Evolutionary conservation across 148 eudicot genomes (phyloP), one percentile per base, ranked within the genome.

Genomic region (Oxyria digyna): DNA sequence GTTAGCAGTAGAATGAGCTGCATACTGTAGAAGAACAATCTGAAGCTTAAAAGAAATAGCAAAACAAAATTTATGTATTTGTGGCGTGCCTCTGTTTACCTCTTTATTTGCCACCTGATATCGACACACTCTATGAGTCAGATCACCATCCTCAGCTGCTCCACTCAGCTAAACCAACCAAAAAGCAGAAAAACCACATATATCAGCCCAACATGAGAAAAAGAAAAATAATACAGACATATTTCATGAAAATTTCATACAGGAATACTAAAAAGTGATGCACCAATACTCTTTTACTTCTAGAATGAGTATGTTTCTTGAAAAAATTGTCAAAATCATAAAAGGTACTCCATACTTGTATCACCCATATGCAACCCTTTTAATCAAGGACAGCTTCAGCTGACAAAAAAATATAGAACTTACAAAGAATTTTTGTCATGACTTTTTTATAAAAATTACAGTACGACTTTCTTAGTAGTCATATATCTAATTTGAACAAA

Each of bases 61-160:
- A 57, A 57, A 26, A 24, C 35, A 27, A n/a, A 2, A 57, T 57
- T 9, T 35, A 13, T 57, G 33, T 10, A 13, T 57, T 17, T 10
- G 33, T 13, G 35, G 26, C 27, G 63, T 27, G 63, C 35, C n/a
- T 57, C 63, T 65, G 45, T 17, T 65, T 65, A 91, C 99, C 99
- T 88, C 82, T 77, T 94, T 94, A 83, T 94, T 94, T 55, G 99
- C 99, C 42, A 78, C 84, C 43, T 91, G 82, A 78, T 91, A 94
- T 45, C 77, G 78, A 17, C 74, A 86, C 46, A 91, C 78, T 77
- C 85, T 94, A 69, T 88, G 87, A 52, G 72, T 80, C 75, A 94
- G 81, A 71, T 91, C 96, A 73, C 96, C 93, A 63, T 77, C 82
- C 50, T 79, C 85, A 35, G 89, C 85, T 74, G 76, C 86, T 74